A percentile compares a stretch with the other conserved stretches of the same genome.
Evolutionary conservation across 2,329 filamentous ascomycete genomes (phyloP).

Genomic region (Botrytis fragariae): DNA sequence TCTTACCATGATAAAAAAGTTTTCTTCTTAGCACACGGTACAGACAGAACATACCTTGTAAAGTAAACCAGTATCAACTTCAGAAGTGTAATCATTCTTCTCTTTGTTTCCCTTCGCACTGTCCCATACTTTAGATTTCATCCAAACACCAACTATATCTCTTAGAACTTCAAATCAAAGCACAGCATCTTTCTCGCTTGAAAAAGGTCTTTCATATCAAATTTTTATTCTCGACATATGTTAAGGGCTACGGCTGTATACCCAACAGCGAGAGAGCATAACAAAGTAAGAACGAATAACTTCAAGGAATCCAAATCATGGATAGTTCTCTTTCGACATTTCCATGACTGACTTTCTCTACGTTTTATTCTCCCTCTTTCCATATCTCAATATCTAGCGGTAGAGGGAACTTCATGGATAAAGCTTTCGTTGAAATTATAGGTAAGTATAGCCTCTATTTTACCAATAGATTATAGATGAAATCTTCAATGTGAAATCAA

Average conservation of each 20-base stretch:
- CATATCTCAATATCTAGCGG: not conserved
- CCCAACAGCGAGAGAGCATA: too few species aligned
- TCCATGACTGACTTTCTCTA: accelerated
- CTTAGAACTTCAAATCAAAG: not conserved
- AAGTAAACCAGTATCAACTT: slow-evolving; percentile 12
- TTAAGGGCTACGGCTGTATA: not conserved
- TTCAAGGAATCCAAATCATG: too few species aligned
- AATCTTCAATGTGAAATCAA: too few species aligned
- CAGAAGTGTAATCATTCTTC: slow-evolving; percentile 20
- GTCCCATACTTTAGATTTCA: slow-evolving; percentile 17
- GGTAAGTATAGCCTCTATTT: not conserved
- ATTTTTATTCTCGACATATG: not conserved
- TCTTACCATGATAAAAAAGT: slow-evolving; percentile 9
- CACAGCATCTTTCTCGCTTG: not conserved
- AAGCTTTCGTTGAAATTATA: not conserved
- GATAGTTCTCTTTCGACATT: not conserved
- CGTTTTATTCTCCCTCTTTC: not conserved
- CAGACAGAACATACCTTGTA: not conserved
- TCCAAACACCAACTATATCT: not conserved
- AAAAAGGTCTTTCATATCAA: not conserved
- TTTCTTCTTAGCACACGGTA: not conserved
- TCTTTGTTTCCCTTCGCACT: slow-evolving; percentile 25
- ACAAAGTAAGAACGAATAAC: not conserved
- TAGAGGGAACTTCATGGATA: not conserved
- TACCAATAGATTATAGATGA: not conserved